phyloP scores from a whole-genome alignment of 257 asterid species.

The Catharanthus roseus region DNA sequence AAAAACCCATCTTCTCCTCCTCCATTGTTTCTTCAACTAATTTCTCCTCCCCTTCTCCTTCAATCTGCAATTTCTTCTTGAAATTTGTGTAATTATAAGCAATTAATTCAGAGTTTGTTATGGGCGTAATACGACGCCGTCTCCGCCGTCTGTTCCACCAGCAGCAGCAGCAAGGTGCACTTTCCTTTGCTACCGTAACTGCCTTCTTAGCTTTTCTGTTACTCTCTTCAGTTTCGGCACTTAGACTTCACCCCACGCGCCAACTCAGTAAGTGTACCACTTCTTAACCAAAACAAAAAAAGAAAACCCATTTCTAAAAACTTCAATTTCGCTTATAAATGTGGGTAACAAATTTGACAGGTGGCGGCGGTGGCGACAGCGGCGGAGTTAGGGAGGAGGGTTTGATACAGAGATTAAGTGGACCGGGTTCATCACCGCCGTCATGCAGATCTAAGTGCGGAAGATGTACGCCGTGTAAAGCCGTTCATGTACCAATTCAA shows the following conservation, averaged over 20 bases:
- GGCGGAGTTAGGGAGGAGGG: conserved; percentile 19
- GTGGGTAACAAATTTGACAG: no score
- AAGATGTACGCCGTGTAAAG: conserved; percentile 60
- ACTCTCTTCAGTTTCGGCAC: conserved; percentile 37
- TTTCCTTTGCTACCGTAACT: conserved; percentile 33
- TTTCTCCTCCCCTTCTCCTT: neutral
- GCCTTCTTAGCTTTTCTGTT: conserved; percentile 43
- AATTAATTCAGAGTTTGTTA: conserved; percentile 24
- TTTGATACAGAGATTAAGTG: conserved; percentile 33
- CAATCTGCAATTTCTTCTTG: neutral
- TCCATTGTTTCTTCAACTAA: no score
- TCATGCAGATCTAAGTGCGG: conserved; percentile 83
- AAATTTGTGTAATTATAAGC: neutral
- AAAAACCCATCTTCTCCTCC: neutral
- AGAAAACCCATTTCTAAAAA: neutral
- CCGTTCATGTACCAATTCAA: conserved; percentile 79
- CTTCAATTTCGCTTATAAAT: neutral
- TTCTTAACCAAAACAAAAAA: no score
- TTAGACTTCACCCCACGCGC: conserved; percentile 27
- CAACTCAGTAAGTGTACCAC: conserved; percentile 36
- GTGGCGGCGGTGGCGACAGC: conserved; percentile 28
- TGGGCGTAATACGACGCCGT: conserved; percentile 34
- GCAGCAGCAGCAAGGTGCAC: conserved; percentile 27
- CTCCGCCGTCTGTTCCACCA: conserved; percentile 13
- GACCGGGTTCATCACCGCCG: conserved; percentile 84